Base-by-base conservation (phyloP, 495 filamentous ascomycete genomes). In the Glarea lozoyensis region DNA sequence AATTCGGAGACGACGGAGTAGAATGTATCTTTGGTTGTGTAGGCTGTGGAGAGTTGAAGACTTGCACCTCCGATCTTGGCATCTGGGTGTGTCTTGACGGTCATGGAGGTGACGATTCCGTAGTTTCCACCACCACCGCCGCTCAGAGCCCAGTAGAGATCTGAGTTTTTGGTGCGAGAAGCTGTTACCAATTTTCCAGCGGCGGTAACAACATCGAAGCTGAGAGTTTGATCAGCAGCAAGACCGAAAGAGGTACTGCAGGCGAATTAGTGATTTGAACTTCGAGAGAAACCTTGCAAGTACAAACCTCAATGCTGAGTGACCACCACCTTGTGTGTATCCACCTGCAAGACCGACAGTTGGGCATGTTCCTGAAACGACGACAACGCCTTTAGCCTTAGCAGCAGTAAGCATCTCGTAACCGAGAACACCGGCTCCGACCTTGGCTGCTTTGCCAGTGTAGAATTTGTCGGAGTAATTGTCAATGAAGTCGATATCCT, bases 121-220 rank as follows among this genome's bases (percentile, higher is more conserved):
- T 67, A 76, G 16, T 65, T 37, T 7, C 33, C 33, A 56, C 37
- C 37, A 15, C 66, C 55, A 48, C 66, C 62, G 2, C 78, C 80
- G 22, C 68, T 63, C 18, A 82, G 61, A 12, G 80, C 80, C 78
- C 76, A 82, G 56, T 76, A 82, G 4, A 84, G 53, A 50, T 83
- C 79, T 1, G 62, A 30, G 41, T 79, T 66, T 43, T 73, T 57
- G 42, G 65, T 67, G 25, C 68, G 67, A 35, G 68, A 73, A 11
- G 69, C 73, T 0, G 58, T 66, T 18, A 79, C 37, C 13, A 73
- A 59, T 2, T 70, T 57, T 0, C 80, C 78, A 0, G 36, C 41
- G 0, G 68, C 69, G 3, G 70, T 73, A 3, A 83, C 66, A 0
- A 82, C 60, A 37, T 79, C 71, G 61, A 71, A 73, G 43, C 76